Evolutionary conservation across 73 alveolate species (phyloP), one percentile per base, ranked within the genome.

Genomic region (Paramecium octaurelia): DNA sequence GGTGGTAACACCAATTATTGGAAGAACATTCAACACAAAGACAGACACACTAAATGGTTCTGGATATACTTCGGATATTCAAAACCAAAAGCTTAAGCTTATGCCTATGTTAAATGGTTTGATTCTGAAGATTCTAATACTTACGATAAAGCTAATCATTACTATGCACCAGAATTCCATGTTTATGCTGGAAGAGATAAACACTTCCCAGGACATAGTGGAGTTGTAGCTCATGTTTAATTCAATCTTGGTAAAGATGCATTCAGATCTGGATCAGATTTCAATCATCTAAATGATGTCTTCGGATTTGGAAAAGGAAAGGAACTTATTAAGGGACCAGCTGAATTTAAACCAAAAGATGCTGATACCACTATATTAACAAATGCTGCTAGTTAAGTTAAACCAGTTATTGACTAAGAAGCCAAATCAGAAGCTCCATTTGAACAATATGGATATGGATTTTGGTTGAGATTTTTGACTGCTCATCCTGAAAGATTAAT

Each of bases 1-100:
- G 93, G 31, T 29, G 93, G 93, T 27, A 86, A 86, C 21, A 27
- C 93, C 0, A 86, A 86, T 43, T 86, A 54, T 46, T 46, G 92
- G 84, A 80, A 73, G 87, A 73, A 73, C 1, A 73, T 80, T 44
- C 11, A 40, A 23, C 91, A 80, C 46, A 80, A 80, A 64, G 73
- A 80, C 46, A 80, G 91, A 80, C 91, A 80, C 12, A 31, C 43
- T 27, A 80, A 80, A 43, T 80, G 91, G 91, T 48, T 44, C 75
- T 80, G 48, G 31, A 24, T 46, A 4, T 80, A 80, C 38, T 48
- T 24, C 44, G 91, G 91, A 21, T 80, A 80, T 46, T 80, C 91
- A 20, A 80, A 80, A 43, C 43, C 43, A 14, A 43, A 80, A 21
- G 91, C 76, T 8, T 10, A 42, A 46, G 70, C 91, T 3, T 80